These are phyloP conservation scores for Cercospora brassicicola DNA, from an alignment of 2,329 filamentous ascomycete species.

Conservation along the genomic window DNA sequence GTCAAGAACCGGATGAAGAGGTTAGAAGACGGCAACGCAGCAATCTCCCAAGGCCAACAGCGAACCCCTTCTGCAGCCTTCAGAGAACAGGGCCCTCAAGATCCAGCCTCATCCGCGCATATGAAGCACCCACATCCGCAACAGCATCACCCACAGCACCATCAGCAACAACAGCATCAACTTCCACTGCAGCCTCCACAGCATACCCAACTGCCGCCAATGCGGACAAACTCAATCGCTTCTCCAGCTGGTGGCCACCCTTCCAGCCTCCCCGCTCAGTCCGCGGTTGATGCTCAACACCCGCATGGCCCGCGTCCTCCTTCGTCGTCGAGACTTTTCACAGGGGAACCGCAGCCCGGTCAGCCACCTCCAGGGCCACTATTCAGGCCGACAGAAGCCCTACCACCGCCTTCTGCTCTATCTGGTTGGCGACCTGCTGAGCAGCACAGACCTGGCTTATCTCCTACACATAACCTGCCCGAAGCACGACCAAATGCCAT, in stretches of 20 bases:
- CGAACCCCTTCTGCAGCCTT: constrained; percentile 8
- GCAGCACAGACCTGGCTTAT: constrained; percentile 21
- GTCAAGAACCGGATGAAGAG: constrained; percentile 49
- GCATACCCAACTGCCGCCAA: constrained; percentile 30
- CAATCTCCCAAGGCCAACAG: constrained; percentile 9
- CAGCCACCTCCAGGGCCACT: constrained; percentile 11
- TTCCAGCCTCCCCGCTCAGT: constrained; percentile 20
- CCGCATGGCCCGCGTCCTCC: constrained; percentile 21
- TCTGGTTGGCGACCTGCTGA: constrained; percentile 36
- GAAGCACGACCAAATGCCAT: constrained; percentile 26
- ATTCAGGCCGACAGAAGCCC: constrained; percentile 23
- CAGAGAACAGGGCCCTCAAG: constrained; percentile 10
- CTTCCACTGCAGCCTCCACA: constrained; percentile 7
- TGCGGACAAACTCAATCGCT: constrained; percentile 29
- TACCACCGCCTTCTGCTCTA: constrained; percentile 31
- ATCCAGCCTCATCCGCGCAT: not conserved
- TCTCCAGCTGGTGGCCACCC: constrained; percentile 27
- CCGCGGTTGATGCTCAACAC: constrained; percentile 18
- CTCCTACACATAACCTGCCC: constrained; percentile 24
- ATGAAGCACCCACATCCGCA: not conserved
- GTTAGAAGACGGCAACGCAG: constrained; percentile 32
- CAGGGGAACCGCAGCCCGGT: constrained; percentile 12
- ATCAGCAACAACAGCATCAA: constrained; percentile 18
- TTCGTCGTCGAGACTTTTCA: constrained; percentile 23
- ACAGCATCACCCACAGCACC: constrained; percentile 7